A percentile compares a stretch with the other conserved stretches of the same genome.
phyloP scores from a whole-genome alignment of 768 basidiomycete genomes.

The Rhodosporidiobolus sp. region DNA sequence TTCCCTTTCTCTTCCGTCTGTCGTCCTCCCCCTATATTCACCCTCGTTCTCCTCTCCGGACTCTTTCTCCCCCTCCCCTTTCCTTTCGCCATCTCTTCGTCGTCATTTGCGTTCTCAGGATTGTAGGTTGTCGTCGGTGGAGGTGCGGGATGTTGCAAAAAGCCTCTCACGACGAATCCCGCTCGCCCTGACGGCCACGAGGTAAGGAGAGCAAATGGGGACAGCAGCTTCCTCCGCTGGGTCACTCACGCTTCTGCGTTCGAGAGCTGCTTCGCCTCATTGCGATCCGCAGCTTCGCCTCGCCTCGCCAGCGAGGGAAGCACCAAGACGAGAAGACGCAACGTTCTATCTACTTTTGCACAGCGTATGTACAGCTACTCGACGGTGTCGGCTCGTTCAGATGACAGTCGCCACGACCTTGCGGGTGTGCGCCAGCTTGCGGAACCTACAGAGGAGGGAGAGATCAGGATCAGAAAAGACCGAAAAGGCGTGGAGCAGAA shows the following conservation, averaged over 20 bases:
- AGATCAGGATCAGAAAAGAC: no score
- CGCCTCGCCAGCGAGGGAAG: no score
- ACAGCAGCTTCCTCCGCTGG: no score
- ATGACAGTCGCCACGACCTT: slow-evolving; percentile 76
- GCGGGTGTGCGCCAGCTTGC: slow-evolving; percentile 64
- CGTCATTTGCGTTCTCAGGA: not conserved
- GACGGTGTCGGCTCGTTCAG: slow-evolving; percentile 40
- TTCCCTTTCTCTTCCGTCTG: not conserved
- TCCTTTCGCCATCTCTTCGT: not conserved
- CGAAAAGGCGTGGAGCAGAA: not conserved
- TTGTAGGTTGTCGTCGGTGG: not conserved
- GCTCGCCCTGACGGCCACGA: not conserved
- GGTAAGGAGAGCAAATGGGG: not conserved
- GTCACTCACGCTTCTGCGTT: not conserved
- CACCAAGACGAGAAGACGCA: no score
- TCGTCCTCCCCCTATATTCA: not conserved
- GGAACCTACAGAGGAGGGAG: slow-evolving; percentile 52
- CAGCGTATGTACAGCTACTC: not conserved
- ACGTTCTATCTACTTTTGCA: not conserved
- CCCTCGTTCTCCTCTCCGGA: not conserved
- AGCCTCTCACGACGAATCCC: not conserved
- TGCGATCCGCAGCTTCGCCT: no score
- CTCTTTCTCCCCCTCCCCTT: not conserved
- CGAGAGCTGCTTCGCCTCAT: no score
- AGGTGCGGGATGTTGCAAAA: not conserved